Evolutionary conservation across 371 early-diverging fungal genomes (phyloP), one percentile per base, ranked within the genome.

Genomic region (Mucor sp.): DNA sequence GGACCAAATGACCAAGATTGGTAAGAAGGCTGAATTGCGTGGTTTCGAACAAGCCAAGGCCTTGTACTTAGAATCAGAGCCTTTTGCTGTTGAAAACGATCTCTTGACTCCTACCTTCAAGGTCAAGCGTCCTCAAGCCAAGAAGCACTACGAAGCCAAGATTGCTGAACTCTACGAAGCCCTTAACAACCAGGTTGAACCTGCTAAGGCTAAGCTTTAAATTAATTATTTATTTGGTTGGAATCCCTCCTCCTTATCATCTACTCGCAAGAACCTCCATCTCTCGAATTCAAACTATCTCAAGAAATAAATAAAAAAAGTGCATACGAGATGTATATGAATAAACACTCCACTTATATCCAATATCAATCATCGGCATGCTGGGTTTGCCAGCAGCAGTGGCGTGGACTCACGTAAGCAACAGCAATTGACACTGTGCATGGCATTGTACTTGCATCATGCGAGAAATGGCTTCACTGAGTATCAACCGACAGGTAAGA

Each of bases 121-220:
- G 80, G 85, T 92, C 44, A 91, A 90, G 72, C 89, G 94, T 70
- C 87, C 88, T 30, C 83, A 89, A 68, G 92, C 90, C n/a, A 79
- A 79, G n/a, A 85, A 88, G 70, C 70, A 84, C 71, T 94, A 90
- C 69, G 76, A 80, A 63, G 50, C 71, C 11, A 81, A 84, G 43
- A 90, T 93, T 67, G 82, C 83, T 14, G 76, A 75, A 7, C 80
- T 95, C 70, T 95, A 94, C 74, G 67, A 77, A n/a, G 37, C 56
- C 53, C 25, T 65, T 35, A 62, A 61, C 39, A 65, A 39, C n/a
- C 58, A 65, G 43, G 55, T 60, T 50, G 43, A 63, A 28, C 68
- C 72, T 68, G 68, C 47, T 11, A 68, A 65, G 61, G 72, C 72
- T 43, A 72, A 60, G 39, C 72, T 72, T 62, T 72, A 72, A 61